Base-by-base conservation (phyloP, 2,329 filamentous ascomycete species). In the Hypoxylon sp. region DNA sequence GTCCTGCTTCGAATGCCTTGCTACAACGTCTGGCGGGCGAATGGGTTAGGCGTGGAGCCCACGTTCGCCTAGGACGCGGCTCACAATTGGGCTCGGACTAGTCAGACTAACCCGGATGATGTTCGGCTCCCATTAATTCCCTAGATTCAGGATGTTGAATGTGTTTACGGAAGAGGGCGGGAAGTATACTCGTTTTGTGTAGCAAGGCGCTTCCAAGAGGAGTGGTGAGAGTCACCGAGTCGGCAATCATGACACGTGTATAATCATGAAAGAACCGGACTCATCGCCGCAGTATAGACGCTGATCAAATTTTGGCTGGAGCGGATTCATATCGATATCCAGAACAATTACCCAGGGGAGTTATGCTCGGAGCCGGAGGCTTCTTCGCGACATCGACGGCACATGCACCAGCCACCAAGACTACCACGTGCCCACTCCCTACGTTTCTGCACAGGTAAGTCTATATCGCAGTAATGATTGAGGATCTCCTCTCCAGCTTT, bases 401-500 rank as follows among this genome's bases (percentile, higher is more conserved):
- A 99, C 85, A 93, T 90, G 82, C 96, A 99, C 80, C 89, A 90
- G 0, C 96, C 96, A 0, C 96, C 96, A 58, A 99, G 83, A 66
- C 94, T 95, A 4, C 95, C 96, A 51, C 85, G 84, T 3, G 95
- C 93, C 94, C 95, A 98, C 76, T 97, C 95, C 69, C 96, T 88
- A 64, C 96, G 88, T 77, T 96, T 88, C 72, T 90, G 88, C 1
- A 98, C 94, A 0, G 88, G 86, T 66, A 98, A 79, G 20, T 88
- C 85, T 59, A 97, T 86, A 81, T 98, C 96, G 79, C 95, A 98
- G 79, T 99, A 99, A 81, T 98, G 95, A 78, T 94, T 97, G 69
- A 97, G 80, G 49, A 98, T 90, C 83, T 99, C 95, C 69, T 97
- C 90, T 4, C 92, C 95, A 57, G 88, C 88, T 74, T 85, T 89